phyloP scores from a whole-genome alignment of 2,329 filamentous ascomycete species.

The Aspergillus fumigatiaffinis region DNA sequence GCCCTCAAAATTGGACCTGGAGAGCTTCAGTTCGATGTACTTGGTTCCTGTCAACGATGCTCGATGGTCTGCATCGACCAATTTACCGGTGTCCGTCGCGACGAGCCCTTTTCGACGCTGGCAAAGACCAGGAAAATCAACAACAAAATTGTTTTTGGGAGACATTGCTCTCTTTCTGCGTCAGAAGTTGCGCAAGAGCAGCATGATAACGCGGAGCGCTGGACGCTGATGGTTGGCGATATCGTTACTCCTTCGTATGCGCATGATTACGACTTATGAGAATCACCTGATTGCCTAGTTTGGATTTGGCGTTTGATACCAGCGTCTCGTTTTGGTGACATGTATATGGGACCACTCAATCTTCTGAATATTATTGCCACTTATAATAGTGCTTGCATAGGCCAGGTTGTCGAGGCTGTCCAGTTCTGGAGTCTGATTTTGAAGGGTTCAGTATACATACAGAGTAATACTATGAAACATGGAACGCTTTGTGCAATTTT shows the following conservation, averaged over 20 bases:
- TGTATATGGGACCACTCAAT: not conserved
- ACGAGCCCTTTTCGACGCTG: slow-evolving; percentile 85
- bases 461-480: not conserved
- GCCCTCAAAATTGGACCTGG: slow-evolving; percentile 59
- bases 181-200: slow-evolving; percentile 18
- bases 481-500: not conserved
- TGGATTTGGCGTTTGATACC: not conserved
- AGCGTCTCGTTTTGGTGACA: too few species aligned
- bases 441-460: not conserved
- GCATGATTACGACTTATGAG: slow-evolving; percentile 9
- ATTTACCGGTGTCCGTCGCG: slow-evolving; percentile 67
- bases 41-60: slow-evolving; percentile 82
- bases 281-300: not conserved
- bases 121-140: slow-evolving; percentile 80
- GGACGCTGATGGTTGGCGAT: slow-evolving; percentile 40
- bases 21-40: slow-evolving; percentile 49
- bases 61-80: slow-evolving; percentile 97
- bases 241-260: slow-evolving; percentile 30
- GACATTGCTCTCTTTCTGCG: slow-evolving; percentile 57
- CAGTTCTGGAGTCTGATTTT: not conserved
- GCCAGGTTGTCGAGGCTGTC: not conserved
- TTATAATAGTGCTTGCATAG: not conserved
- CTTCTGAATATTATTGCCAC: not conserved
- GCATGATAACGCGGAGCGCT: slow-evolving; percentile 10
- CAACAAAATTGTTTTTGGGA: slow-evolving; percentile 85